phyloP scores from a whole-genome alignment of 164 flowering plant genomes.

The Stephania cephalantha region DNA sequence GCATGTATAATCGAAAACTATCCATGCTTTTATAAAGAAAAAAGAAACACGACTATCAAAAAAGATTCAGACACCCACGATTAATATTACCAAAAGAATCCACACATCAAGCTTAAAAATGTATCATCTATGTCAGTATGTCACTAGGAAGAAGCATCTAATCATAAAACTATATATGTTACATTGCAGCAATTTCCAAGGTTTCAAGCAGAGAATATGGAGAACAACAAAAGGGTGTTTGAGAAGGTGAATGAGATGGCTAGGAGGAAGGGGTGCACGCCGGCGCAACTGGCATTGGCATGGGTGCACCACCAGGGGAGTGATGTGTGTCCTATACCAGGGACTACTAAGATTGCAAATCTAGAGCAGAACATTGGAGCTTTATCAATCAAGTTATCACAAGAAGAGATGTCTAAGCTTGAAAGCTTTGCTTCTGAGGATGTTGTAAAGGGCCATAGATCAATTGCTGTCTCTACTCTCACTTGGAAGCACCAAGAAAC shows the following conservation, averaged over 20 bases:
- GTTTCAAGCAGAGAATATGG: slow-evolving; percentile 34
- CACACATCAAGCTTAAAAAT: no score
- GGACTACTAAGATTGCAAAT: slow-evolving; percentile 39
- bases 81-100: no score
- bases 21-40: no score
- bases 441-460: slow-evolving; percentile 30
- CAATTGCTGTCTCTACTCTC: background rate
- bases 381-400: slow-evolving; percentile 25
- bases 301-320: slow-evolving; percentile 37
- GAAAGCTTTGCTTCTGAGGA: slow-evolving; percentile 32
- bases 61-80: no score
- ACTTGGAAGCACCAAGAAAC: slow-evolving; percentile 34
- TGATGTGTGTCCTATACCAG: slow-evolving; percentile 36
- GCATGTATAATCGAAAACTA: background rate
- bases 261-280: slow-evolving; percentile 28
- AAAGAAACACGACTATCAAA: no score
- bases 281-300: slow-evolving; percentile 36
- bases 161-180: no score
- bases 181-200: slow-evolving; percentile 19
- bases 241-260: slow-evolving; percentile 30
- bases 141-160: no score
- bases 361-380: slow-evolving; percentile 39
- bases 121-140: no score
- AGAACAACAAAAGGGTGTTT: slow-evolving; percentile 27
- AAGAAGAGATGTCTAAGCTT: slow-evolving; percentile 38